Conservation (phyloP, 2,329 filamentous ascomycete genomes). For the Aschersonia sp. region DNA sequence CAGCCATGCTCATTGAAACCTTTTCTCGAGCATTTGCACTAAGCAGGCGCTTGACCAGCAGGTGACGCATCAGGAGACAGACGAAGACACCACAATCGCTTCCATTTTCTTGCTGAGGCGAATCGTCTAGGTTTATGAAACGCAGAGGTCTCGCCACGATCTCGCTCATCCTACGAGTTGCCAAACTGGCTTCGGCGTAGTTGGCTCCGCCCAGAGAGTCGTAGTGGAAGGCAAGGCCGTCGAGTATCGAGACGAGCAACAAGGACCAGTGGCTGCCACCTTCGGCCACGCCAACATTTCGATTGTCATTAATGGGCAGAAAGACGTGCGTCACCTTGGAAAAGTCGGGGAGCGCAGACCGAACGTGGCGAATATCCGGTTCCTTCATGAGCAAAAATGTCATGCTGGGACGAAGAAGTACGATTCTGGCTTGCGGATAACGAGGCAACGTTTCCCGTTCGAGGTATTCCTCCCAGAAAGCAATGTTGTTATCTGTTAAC, state of each 20-base stretch:
- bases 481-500: slow-evolving; percentile 94
- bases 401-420: slow-evolving; percentile 86
- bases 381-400: slow-evolving; percentile 79
- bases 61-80: slow-evolving; percentile 84
- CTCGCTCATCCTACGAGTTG: slow-evolving; percentile 52
- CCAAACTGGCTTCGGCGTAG: slow-evolving; percentile 54
- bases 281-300: slow-evolving; percentile 63
- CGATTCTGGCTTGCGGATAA: slow-evolving; percentile 73
- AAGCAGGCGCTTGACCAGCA: slow-evolving; percentile 75
- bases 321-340: slow-evolving; percentile 77
- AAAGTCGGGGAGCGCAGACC: slow-evolving; percentile 69
- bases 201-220: slow-evolving; percentile 74
- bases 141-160: slow-evolving; percentile 54
- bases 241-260: slow-evolving; percentile 74
- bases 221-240: slow-evolving; percentile 92
- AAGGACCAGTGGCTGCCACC: slow-evolving; percentile 92
- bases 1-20: slow-evolving; percentile 86
- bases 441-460: slow-evolving; percentile 74
- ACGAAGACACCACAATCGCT: slow-evolving; percentile 95
- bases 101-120: slow-evolving; percentile 81
- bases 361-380: slow-evolving; percentile 37
- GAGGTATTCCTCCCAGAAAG: slow-evolving; percentile 96
- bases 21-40: slow-evolving; percentile 69
- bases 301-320: slow-evolving; percentile 84
- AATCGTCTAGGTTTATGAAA: slow-evolving; percentile 73